Conservation (phyloP, 2,329 filamentous ascomycete genomes). For the Pestalotiopsis sp. region DNA sequence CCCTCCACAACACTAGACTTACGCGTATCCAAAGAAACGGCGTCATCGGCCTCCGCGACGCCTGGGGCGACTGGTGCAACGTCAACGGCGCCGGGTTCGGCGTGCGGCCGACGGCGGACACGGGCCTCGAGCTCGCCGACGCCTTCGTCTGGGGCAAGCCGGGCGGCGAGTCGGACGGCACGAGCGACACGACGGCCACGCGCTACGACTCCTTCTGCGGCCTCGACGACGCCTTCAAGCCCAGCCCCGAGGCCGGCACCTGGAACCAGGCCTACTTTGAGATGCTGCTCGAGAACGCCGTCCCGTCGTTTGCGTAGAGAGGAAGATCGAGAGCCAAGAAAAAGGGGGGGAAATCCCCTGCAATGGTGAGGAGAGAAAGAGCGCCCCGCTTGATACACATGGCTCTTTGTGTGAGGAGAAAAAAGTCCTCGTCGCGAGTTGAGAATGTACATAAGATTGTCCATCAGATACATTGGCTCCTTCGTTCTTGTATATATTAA, state of each 20-base stretch:
- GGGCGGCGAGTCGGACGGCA: conserved; percentile 52
- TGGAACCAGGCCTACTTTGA: conserved; percentile 70
- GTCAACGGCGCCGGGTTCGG: conserved; percentile 61
- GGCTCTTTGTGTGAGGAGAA: not conserved
- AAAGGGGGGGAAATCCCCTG: too few relatives aligned
- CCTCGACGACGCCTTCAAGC: conserved; percentile 56
- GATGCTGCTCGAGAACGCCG: conserved; percentile 58
- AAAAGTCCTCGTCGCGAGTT: not conserved
- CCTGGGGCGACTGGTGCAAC: conserved; percentile 68
- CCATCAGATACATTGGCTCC: conserved; percentile 1
- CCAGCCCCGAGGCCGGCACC: conserved; percentile 71
- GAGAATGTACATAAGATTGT: conserved; percentile 1
- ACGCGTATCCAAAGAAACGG: conserved; percentile 23
- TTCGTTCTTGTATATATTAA: conserved; percentile 7
- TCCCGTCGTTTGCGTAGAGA: conserved; percentile 45
- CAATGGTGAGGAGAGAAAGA: not conserved
- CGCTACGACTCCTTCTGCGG: conserved; percentile 61
- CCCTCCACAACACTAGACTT: too few relatives aligned
- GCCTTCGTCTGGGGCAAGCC: conserved; percentile 69
- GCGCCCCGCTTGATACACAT: not conserved
- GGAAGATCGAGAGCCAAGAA: not conserved
- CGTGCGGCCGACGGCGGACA: conserved; percentile 55
- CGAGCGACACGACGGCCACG: conserved; percentile 40
- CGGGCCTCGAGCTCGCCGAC: conserved; percentile 55
- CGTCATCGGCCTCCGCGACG: conserved; percentile 51